Base-by-base conservation (phyloP, 2,329 filamentous ascomycete species). In the Ophiostoma angusticollis region DNA sequence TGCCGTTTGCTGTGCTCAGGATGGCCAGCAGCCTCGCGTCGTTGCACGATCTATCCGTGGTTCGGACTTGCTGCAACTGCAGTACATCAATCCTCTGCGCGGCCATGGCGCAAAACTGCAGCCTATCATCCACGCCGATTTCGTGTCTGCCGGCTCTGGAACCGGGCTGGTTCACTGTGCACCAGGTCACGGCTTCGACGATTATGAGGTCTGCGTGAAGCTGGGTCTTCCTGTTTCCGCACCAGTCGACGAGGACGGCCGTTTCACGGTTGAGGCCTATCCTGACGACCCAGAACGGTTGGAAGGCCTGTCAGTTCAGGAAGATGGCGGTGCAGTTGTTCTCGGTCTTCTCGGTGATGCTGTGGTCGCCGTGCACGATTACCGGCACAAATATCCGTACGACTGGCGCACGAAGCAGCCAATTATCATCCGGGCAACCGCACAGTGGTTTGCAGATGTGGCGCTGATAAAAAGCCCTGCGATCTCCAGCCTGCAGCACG, bases 401-500 rank as follows among this genome's bases (percentile, higher is more conserved):
- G 91, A 98, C 60, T 98, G 91, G 91, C 74, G 91, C 39, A 93
- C 89, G 0, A 98, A 96, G 59, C 70, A 82, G 49, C 91, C 91
- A 1, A 79, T 98, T 35, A 85, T 98, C 43, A 75, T 93, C 24
- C 68, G 91, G 47, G 89, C 91, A 4, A 98, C 93, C 0, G 84
- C 87, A 27, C 91, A 98, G 60, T 98, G 91, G 91, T 98, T 98
- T 54, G 86, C 91, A 9, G 84, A 96, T 57, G 84, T 95, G 2
- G 84, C 71, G 12, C 74, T 70, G 36, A 89, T 96, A 58, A 93
- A 93, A 50, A 64, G 73, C 2, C 67, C 73, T 23, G 84, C 87
- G 1, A 62, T 94, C 18, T 58, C 68, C 13, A 74, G 84, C 8
- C 64, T 98, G 9, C 63, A 77, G 1, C 57, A 72, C 27, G 84